A percentile compares a stretch with the other conserved stretches of the same genome.
Conservation (phyloP, 208 protist genomes). For the Leishmania braziliensis region DNA sequence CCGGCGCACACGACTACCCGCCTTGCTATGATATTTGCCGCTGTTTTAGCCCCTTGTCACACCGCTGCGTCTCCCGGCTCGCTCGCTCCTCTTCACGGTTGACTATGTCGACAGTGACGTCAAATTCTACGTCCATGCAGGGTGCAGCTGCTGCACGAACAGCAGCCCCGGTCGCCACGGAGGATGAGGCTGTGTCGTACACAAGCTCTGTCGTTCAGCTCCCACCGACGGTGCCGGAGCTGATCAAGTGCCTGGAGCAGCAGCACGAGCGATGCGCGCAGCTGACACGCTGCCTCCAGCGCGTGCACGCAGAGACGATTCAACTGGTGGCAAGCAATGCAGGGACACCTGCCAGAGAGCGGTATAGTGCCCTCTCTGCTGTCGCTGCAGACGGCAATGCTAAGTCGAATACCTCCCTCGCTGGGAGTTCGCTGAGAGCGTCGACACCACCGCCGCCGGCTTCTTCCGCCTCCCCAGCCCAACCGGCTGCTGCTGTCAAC, state of each 20-base stretch:
- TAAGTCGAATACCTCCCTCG: neutral
- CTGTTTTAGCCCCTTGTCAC: neutral
- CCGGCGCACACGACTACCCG: too few relatives aligned
- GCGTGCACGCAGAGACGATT: slow-evolving; percentile 36
- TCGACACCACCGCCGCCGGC: neutral
- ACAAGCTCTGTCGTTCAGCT: slow-evolving; percentile 34
- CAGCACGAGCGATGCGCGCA: slow-evolving; percentile 33
- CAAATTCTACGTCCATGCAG: neutral
- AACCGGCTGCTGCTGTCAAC: neutral
- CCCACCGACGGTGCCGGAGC: slow-evolving; percentile 52
- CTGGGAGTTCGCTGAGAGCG: neutral
- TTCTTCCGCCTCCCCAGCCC: neutral
- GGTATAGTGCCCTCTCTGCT: neutral
- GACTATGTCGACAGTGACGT: neutral
- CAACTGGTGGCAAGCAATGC: neutral
- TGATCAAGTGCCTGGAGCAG: slow-evolving; percentile 42
- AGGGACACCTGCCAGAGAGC: neutral
- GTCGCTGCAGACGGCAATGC: neutral
- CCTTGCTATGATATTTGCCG: neutral
- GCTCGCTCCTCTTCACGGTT: neutral
- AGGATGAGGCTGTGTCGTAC: slow-evolving; percentile 21
- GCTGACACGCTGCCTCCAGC: slow-evolving; percentile 37
- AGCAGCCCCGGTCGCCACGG: neutral
- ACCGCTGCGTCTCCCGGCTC: neutral
- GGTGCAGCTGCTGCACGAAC: neutral